Conservation (phyloP, 176 grass and related monocot genomes). For the Panicum miliaceum region DNA sequence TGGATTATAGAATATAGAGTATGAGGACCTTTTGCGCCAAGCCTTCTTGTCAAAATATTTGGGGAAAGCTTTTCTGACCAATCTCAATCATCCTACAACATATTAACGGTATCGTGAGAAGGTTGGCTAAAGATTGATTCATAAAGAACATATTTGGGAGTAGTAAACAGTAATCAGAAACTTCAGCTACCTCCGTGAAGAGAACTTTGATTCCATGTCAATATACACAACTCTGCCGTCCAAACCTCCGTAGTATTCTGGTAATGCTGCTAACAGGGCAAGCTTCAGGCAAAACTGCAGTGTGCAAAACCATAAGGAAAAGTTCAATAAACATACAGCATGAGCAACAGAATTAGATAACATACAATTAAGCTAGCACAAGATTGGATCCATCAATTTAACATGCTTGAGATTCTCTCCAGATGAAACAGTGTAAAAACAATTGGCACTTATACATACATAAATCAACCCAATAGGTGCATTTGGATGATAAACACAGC, state of each 20-base stretch:
- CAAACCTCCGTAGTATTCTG: conserved; percentile 79
- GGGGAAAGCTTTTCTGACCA: conserved; percentile 87
- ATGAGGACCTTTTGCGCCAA: conserved; percentile 79
- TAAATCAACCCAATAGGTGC: neutral
- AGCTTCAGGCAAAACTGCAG: conserved; percentile 95
- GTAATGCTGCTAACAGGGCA: conserved; percentile 75
- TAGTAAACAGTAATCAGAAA: neutral
- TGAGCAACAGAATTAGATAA: neutral
- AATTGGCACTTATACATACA: neutral
- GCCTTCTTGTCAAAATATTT: conserved; percentile 83
- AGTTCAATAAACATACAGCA: neutral
- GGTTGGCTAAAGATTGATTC: neutral
- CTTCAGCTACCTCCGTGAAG: conserved; percentile 73
- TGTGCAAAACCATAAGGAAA: conserved; percentile 1
- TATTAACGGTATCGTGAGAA: conserved; percentile 40
- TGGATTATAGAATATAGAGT: neutral
- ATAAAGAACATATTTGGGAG: conserved; percentile 11
- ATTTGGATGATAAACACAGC: neutral
- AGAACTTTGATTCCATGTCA: conserved; percentile 95
- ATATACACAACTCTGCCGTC: conserved; percentile 84
- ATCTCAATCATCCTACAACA: conserved; percentile 87
- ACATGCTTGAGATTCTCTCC: neutral
- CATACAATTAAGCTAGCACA: neutral
- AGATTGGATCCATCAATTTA: neutral
- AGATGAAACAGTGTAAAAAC: neutral